Percentiles rank a stretch among this genome's conserved stretches.
These are phyloP conservation scores for Phycomyces nitens DNA, from an alignment of 192 early-diverging fungal species.

Conservation along the genomic window DNA sequence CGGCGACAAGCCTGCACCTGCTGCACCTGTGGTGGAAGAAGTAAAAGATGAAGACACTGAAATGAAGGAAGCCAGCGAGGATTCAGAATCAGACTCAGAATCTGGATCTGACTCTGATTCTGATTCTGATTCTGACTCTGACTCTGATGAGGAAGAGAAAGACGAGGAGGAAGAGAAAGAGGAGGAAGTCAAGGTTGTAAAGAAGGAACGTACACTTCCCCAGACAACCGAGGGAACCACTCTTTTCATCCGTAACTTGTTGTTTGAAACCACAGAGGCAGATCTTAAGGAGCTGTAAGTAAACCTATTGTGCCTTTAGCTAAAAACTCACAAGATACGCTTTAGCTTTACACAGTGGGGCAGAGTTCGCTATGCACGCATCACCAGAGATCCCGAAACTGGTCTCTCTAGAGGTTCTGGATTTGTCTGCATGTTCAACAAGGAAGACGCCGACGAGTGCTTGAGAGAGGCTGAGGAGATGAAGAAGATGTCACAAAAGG, in stretches of 20 bases:
- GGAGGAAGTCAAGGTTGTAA: slow-evolving; percentile 33
- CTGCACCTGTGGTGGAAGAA: slow-evolving; percentile 34
- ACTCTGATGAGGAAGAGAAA: slow-evolving; percentile 40
- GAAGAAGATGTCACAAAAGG: slow-evolving; percentile 45
- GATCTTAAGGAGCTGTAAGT: slow-evolving; percentile 56
- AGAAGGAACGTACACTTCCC: slow-evolving; percentile 35
- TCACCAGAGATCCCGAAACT: slow-evolving; percentile 81
- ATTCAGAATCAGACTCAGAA: slow-evolving; percentile 25
- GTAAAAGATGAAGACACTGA: slow-evolving; percentile 29
- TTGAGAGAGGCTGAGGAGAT: slow-evolving; percentile 69
- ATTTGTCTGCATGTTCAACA: slow-evolving; percentile 83
- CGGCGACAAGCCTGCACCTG: slow-evolving; percentile 36
- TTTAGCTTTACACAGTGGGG: slow-evolving; percentile 71
- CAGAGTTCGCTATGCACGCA: slow-evolving; percentile 71
- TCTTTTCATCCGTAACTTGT: slow-evolving; percentile 90
- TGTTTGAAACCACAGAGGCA: slow-evolving; percentile 86
- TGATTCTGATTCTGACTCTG: slow-evolving; percentile 34
- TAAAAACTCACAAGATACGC: too few relatives aligned
- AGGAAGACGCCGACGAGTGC: slow-evolving; percentile 71
- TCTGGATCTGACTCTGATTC: slow-evolving; percentile 26
- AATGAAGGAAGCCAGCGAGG: slow-evolving; percentile 52
- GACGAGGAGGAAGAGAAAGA: slow-evolving; percentile 39
- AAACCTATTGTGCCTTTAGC: not conserved
- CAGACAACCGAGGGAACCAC: slow-evolving; percentile 64
- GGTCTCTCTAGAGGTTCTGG: slow-evolving; percentile 90